phyloP scores from a whole-genome alignment of 108 stramenopile genomes.

The Schizochytrium sp. region DNA sequence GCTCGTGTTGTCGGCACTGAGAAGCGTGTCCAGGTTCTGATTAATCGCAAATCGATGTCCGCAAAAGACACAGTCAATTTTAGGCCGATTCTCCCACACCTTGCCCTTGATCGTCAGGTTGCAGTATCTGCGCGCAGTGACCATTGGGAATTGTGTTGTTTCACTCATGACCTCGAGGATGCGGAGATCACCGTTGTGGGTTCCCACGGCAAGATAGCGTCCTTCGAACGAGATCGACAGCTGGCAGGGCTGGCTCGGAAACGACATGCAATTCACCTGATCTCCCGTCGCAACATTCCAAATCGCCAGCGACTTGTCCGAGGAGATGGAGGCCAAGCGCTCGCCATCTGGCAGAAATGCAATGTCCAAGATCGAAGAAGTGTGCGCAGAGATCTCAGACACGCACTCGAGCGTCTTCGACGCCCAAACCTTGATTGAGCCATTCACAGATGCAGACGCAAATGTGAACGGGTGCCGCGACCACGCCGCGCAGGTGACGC shows the following conservation, averaged over 20 bases:
- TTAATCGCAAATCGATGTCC: not conserved
- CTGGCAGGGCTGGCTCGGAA: not conserved
- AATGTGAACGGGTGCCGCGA: not conserved
- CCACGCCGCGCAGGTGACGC: conserved; percentile 11
- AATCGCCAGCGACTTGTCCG: not conserved
- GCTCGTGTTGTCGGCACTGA: not conserved
- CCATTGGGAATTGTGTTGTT: not conserved
- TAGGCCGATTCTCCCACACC: not conserved
- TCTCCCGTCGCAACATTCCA: not conserved
- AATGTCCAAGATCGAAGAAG: not conserved
- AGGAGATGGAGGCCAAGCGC: not conserved
- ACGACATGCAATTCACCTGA: not conserved
- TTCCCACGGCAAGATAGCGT: not conserved
- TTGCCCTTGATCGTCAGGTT: conserved; percentile 12
- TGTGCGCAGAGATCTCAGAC: not conserved
- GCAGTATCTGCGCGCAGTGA: not conserved
- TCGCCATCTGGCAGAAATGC: not conserved
- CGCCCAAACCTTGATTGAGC: not conserved
- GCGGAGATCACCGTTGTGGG: not conserved
- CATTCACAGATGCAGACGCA: not conserved
- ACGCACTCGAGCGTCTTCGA: not conserved
- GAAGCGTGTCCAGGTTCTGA: not conserved
- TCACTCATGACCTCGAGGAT: conserved; percentile 6
- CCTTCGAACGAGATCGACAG: not conserved
- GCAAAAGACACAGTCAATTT: not conserved